Percentiles rank a stretch among this genome's conserved stretches.
Evolutionary conservation across 2,329 filamentous ascomycete genomes (phyloP).

Genomic region (Zasmidium citrigriseum): DNA sequence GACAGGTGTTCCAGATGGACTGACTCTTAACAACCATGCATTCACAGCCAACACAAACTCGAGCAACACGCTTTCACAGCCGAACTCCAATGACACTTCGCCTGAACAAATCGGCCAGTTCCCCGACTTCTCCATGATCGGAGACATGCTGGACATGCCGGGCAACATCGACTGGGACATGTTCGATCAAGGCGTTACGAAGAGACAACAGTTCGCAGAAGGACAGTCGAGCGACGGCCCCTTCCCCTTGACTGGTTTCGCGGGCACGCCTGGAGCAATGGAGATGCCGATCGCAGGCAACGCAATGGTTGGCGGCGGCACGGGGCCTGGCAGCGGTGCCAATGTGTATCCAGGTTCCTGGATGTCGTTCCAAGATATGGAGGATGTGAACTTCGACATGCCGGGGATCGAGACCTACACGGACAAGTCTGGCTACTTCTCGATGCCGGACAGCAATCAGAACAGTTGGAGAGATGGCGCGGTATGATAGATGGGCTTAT

Average conservation of each 20-base stretch:
- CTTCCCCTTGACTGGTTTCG: not conserved
- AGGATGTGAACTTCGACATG: conserved; percentile 19
- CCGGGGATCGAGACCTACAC: not conserved
- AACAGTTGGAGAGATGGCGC: not conserved
- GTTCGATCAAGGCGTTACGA: conserved; percentile 25
- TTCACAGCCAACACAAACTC: not conserved
- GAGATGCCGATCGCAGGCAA: conserved; percentile 11
- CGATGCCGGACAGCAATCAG: not conserved
- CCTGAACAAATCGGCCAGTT: not conserved
- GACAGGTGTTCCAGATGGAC: conserved; percentile 8
- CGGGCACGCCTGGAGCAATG: not conserved
- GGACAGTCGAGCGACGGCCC: not conserved
- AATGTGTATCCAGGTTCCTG: conserved; percentile 4
- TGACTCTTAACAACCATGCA: conserved; percentile 1
- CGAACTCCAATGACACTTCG: conserved; percentile 11
- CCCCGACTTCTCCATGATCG: conserved; percentile 31
- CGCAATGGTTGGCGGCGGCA: conserved; percentile 15
- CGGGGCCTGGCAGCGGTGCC: conserved; percentile 15
- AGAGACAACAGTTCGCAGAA: not conserved
- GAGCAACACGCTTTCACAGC: conserved; percentile 3
- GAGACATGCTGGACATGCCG: conserved; percentile 33
- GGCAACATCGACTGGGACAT: conserved; percentile 35
- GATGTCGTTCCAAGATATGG: conserved; percentile 18
- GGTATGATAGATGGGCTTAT: not conserved
- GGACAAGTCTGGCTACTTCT: not conserved